Evolutionary conservation across 148 eudicot species (phyloP), one percentile per base, ranked within the genome.

Genomic region (Rhododendron griersonianum): DNA sequence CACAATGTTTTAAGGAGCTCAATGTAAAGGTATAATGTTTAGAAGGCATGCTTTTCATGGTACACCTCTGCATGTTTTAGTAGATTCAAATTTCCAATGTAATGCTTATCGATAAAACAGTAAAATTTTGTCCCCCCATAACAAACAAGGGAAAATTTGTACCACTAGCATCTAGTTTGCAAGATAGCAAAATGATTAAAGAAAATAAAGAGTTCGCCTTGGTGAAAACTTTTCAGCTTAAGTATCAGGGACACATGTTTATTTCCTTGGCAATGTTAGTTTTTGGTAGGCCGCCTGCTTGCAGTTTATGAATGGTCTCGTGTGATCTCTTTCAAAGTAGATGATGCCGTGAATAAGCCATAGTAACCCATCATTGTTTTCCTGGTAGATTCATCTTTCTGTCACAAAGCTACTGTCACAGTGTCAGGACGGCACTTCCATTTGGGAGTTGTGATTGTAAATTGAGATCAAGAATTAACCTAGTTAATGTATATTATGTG

Each of bases 1-100:
- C 61, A 80, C 93, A 89, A 59, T 90, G 93, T 84, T 93, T 93
- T 25, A 89, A 87, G 85, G 93, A 92, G 71, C 94, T 93, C 81
- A 82, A 84, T 23, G 18, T 89, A 39, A 91, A 92, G 96, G 96
- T 93, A 83, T 50, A 44, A 10, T 30, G 47, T 39, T 45, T 10
- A 30, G 11, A 73, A 33, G 16, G 80, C 11, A 30, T 84, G 16
- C 30, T 73, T 51, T 41, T 57, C 18, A 6, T 73, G 14, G 28
- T 19, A 5, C 16, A 15, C 44, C 18, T 25, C 28, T 18, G 15
- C 61, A 45, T 47, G 28, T 16, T 71, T 41, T 9, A 16, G 33
- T 48, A 30, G 65, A 19, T 71, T 71, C 33, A 73, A 41, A 48
- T 14, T 21, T 63, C 67, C 76, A 28, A 28, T 28, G 51, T 44